These are phyloP conservation scores for Alternaria arborescens DNA, from an alignment of 2,329 filamentous ascomycete genomes.

Conservation along the genomic window DNA sequence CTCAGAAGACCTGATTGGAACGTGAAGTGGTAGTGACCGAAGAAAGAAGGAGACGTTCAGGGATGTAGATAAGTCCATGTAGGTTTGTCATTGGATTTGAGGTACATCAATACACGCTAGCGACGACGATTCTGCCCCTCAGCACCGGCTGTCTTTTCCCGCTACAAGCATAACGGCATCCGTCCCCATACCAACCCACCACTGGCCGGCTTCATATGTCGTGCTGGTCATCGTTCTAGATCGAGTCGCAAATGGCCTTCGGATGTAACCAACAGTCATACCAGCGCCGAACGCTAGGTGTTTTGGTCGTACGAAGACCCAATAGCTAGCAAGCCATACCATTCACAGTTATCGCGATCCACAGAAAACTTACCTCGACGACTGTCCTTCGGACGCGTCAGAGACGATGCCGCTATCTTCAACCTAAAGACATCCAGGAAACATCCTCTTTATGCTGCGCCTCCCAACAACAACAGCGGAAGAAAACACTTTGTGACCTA, in stretches of 20 bases:
- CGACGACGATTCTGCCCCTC: background rate
- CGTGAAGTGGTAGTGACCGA: background rate
- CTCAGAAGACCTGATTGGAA: background rate
- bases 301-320: background rate
- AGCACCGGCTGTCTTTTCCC: background rate
- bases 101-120: conserved; percentile 13
- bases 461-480: background rate
- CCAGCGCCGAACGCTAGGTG: background rate
- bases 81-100: conserved; percentile 10
- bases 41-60: background rate
- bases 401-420: background rate
- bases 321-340: background rate
- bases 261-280: background rate
- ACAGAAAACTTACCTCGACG: background rate
- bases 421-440: background rate
- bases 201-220: background rate
- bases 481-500: background rate
- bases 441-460: background rate
- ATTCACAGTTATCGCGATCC: background rate
- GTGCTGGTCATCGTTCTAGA: background rate
- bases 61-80: background rate
- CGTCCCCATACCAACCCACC: background rate
- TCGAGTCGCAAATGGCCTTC: background rate
- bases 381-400: background rate
- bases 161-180: background rate